Percentiles rank a stretch among this genome's conserved stretches.
Conservation (phyloP, 2,329 filamentous ascomycete genomes). For the Fusarium sp. region DNA sequence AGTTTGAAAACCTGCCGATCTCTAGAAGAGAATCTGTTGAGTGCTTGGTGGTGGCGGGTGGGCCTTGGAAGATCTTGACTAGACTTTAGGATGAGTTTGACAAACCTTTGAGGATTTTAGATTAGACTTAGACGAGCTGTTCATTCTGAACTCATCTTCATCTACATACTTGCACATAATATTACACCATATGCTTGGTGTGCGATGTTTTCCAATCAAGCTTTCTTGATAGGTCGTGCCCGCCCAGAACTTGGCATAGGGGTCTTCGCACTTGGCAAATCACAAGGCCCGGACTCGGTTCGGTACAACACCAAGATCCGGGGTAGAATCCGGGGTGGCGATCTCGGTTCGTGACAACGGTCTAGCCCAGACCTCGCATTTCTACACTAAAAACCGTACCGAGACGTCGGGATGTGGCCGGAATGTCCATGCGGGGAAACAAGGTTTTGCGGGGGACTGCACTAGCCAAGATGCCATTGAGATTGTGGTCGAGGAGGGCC, state of each 20-base stretch:
- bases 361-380: slow-evolving; percentile 17
- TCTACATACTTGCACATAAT: neutral
- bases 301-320: slow-evolving; percentile 28
- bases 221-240: slow-evolving; percentile 6
- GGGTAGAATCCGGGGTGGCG: slow-evolving; percentile 1
- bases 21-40: neutral
- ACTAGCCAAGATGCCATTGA: slow-evolving; percentile 20
- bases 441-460: slow-evolving; percentile 23
- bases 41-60: neutral
- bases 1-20: neutral
- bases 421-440: slow-evolving; percentile 31
- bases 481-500: neutral
- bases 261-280: neutral
- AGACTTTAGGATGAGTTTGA: neutral
- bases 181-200: too few species aligned
- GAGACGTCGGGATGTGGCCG: slow-evolving; percentile 38
- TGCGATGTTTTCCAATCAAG: slow-evolving; percentile 7
- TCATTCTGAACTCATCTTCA: too few species aligned
- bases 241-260: slow-evolving; percentile 15
- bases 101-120: neutral
- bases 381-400: slow-evolving; percentile 11
- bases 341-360: slow-evolving; percentile 30
- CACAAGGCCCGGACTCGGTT: slow-evolving; percentile 30
- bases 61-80: neutral
- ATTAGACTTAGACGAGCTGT: too few species aligned